Percentiles rank a stretch among this genome's conserved stretches.
These are phyloP conservation scores for Closterium sp. DNA, from an alignment of 139 green algal genomes.

Conservation along the genomic window DNA sequence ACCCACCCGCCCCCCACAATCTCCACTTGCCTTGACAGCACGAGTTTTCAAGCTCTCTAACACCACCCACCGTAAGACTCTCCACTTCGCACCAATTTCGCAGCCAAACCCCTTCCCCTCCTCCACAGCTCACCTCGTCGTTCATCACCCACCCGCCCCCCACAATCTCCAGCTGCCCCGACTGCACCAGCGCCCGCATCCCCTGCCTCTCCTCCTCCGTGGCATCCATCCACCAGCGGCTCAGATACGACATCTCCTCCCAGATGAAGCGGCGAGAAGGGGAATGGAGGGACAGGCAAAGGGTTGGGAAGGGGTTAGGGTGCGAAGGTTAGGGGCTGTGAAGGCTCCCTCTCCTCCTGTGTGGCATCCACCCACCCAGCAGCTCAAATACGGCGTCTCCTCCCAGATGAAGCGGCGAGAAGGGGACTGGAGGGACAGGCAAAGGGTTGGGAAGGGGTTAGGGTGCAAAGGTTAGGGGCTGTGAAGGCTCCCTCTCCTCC, in stretches of 20 bases:
- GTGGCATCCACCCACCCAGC: constrained; percentile 39
- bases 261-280: constrained; percentile 27
- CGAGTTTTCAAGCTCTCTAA: no score
- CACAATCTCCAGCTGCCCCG: constrained; percentile 37
- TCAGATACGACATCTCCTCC: constrained; percentile 42
- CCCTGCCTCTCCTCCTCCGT: background rate
- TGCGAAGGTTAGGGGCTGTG: background rate
- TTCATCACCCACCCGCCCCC: constrained; percentile 52
- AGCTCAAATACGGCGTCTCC: constrained; percentile 34
- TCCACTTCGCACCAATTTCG: no score
- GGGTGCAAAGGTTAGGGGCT: background rate
- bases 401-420: constrained; percentile 36
- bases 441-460: no score
- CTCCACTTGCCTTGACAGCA: constrained; percentile 28
- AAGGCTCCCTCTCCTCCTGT: background rate
- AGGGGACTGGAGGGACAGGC: background rate
- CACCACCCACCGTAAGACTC: no score
- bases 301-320: no score
- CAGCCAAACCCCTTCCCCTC: no score
- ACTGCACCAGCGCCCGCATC: constrained; percentile 25
- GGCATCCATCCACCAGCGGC: constrained; percentile 29
- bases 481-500: background rate
- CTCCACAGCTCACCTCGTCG: constrained; percentile 24
- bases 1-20: constrained; percentile 47
- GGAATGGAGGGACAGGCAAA: background rate